Percentiles rank a stretch among this genome's conserved stretches.
These are phyloP conservation scores for Nyssa sinensis DNA, from an alignment of 148 eudicot species.

Conservation along the genomic window DNA sequence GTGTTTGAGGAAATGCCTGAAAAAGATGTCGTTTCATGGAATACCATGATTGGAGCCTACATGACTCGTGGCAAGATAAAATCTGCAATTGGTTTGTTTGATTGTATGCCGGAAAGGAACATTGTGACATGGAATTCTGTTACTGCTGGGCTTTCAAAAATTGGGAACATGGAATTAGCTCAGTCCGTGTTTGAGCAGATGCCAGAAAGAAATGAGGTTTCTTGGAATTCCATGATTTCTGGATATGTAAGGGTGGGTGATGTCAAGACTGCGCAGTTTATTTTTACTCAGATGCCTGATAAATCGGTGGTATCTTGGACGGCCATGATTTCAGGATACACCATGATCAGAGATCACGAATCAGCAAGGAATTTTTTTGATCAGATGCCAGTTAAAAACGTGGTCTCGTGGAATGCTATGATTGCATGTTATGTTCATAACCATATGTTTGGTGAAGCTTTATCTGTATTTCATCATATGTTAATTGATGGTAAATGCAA, in stretches of 20 bases:
- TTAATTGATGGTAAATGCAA: constrained; percentile 24
- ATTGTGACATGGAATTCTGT: constrained; percentile 32
- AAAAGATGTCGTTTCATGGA: constrained; percentile 38
- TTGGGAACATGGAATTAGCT: constrained; percentile 26
- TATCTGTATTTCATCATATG: constrained; percentile 23
- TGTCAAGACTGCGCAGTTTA: constrained; percentile 17
- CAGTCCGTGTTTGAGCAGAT: constrained; percentile 23
- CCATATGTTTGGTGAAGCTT: constrained; percentile 29
- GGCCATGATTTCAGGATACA: constrained; percentile 37
- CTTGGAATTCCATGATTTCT: constrained; percentile 40
- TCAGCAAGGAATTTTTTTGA: constrained; percentile 27
- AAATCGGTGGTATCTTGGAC: constrained; percentile 42
- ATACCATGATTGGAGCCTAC: constrained; percentile 36
- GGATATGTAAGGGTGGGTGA: constrained; percentile 32
- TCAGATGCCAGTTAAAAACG: constrained; percentile 26
- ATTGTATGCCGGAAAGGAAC: constrained; percentile 33
- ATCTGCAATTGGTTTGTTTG: constrained; percentile 29
- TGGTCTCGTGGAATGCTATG: constrained; percentile 38
- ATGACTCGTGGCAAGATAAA: constrained; percentile 30
- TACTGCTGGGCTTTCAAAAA: constrained; percentile 23
- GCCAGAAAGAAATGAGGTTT: constrained; percentile 31
- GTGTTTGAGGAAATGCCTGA: constrained; percentile 35
- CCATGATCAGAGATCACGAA: constrained; percentile 19
- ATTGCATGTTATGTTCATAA: constrained; percentile 30
- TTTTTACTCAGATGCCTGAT: constrained; percentile 29